phyloP scores from a whole-genome alignment of 2,329 filamentous ascomycete species.

The Colletotrichum sp. region DNA sequence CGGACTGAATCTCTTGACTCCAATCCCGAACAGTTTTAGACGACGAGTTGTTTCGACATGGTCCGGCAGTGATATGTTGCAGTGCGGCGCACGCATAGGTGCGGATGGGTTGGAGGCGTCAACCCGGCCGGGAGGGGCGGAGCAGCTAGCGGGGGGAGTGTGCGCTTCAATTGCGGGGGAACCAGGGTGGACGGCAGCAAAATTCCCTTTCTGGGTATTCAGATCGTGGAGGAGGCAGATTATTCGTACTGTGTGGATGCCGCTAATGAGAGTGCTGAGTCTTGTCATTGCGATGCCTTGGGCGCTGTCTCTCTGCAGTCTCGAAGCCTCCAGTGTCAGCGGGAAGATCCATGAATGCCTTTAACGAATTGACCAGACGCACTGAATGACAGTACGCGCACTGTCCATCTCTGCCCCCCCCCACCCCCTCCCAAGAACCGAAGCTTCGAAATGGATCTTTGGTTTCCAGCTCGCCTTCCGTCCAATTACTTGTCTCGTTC shows the following conservation, averaged over 20 bases:
- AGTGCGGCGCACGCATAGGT: background rate
- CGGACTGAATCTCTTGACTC: background rate
- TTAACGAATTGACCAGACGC: background rate
- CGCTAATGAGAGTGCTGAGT: background rate
- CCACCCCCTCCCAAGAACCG: too few species aligned
- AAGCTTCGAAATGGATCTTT: background rate
- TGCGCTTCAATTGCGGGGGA: conserved; percentile 5
- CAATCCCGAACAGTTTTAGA: background rate
- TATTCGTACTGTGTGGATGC: background rate
- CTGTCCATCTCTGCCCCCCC: too few species aligned
- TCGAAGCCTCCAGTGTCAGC: background rate
- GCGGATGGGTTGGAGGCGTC: background rate
- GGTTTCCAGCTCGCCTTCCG: background rate
- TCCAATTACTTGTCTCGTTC: background rate
- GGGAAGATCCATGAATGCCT: background rate
- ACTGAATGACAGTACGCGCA: background rate
- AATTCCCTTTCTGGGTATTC: conserved; percentile 23
- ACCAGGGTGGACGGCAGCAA: background rate
- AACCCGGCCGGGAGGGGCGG: background rate
- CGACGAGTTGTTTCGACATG: background rate
- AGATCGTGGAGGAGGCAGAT: conserved; percentile 6
- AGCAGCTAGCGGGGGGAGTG: background rate
- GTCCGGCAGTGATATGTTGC: background rate
- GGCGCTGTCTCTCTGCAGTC: background rate
- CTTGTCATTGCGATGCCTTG: background rate